Base-by-base conservation (phyloP, 768 basidiomycete species). In the Suillus decipiens region DNA sequence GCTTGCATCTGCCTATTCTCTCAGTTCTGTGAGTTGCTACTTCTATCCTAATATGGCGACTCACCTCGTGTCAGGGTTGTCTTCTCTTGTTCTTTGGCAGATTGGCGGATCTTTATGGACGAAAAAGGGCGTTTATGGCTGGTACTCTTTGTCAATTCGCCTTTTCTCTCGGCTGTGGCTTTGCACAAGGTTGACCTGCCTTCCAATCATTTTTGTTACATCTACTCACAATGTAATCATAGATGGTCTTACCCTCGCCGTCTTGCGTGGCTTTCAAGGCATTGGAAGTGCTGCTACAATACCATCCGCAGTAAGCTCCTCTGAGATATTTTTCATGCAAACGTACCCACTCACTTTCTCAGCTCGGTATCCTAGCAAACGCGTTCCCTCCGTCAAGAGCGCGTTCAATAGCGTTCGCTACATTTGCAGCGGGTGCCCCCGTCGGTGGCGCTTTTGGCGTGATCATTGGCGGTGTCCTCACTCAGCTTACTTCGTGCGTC, bases 351-450 rank as follows among this genome's bases (percentile, higher is more conserved):
- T 57, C 34, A 41, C n/a, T 15, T 55, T 50, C 24, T 2, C 64
- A 92, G 86, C 72, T 95, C 1, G 94, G 95, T 1, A 95, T 93
- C 62, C 81, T 96, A 39, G 94, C 95, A 0, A 82, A 89, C 53
- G 78, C 87, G 0, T 96, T 96, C 72, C 88, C 89, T 4, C 81
- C 83, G 0, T 88, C 89, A 0, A 78, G 78, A 14, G 81, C 87
- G 0, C 84, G 95, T 11, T 86, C 90, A 1, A 74, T 86, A 0
- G 95, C 93, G 0, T 96, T 96, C 65, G 85, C 95, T 0, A 86
- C 89, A 0, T 96, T 95, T 66, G 82, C 89, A 1, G 92, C 93
- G 0, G 95, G 95, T 33, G 92, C 90, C 0, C 93, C 95, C 0
- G 70, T 95, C 6, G 95, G 95, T 0, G 89, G 82, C 0, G 89